Evolutionary conservation across 495 filamentous ascomycete genomes (phyloP).

Genomic region (Cercophora newfieldiana): DNA sequence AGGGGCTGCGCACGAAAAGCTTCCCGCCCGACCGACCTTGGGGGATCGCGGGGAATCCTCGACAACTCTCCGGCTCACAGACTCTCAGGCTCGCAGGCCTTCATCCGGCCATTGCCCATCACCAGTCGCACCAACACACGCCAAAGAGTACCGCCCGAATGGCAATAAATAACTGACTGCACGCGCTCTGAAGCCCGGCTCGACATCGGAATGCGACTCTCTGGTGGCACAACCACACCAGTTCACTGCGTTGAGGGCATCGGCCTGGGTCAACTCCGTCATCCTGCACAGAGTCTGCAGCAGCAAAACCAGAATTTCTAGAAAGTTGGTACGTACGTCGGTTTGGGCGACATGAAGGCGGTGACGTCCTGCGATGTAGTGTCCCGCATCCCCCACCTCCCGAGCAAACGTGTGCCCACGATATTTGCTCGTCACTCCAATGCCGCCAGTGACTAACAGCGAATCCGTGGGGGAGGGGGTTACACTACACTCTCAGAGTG

Average conservation of each 20-base stretch:
- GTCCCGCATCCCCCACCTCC: background rate
- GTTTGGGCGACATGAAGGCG: background rate
- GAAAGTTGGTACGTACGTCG: background rate
- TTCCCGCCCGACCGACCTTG: background rate
- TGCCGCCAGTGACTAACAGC: conserved; percentile 13
- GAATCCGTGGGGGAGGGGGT: conserved; percentile 5
- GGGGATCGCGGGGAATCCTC: background rate
- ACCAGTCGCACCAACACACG: background rate
- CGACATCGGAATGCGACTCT: background rate
- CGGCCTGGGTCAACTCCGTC: background rate
- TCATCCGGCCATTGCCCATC: too few species aligned
- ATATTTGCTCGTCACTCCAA: conserved; percentile 14
- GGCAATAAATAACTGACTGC: background rate
- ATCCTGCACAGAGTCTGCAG: background rate
- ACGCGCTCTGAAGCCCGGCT: background rate
- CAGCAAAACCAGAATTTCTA: background rate
- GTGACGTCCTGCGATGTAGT: background rate
- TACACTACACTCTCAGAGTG: background rate
- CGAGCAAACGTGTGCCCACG: background rate
- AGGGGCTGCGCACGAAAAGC: conserved; percentile 12
- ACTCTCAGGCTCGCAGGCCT: background rate
- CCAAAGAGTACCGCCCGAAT: background rate
- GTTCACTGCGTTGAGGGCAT: background rate
- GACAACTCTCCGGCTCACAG: background rate
- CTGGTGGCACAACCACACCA: background rate